Evolutionary conservation across 805 yeast species (phyloP), one percentile per base, ranked within the genome.

Genomic region (Saccharomycopsis synnaedendra): DNA sequence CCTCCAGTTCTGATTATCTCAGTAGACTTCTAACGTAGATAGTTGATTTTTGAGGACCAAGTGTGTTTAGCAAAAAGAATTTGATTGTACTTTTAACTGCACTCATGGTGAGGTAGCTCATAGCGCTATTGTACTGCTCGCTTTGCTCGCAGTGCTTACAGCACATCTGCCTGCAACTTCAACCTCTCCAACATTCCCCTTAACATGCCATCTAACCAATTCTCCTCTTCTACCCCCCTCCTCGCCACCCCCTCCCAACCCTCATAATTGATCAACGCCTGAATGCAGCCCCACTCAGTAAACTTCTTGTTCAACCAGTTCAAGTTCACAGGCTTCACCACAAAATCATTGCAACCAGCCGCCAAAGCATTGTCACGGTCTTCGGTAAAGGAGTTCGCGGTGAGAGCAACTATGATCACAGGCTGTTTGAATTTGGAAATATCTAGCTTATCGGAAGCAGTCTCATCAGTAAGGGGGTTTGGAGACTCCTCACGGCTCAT

Each of bases 261-360:
- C 61, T 93, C 96, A 63, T 84, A 90, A 64, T 90, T 95, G 61
- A 90, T 89, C 44, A 90, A 67, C 0, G 97, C 97, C 65, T 90
- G 98, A 97, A 90, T 90, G 64, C 97, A 90, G 0, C 98, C 97
- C 97, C 97, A 93, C 64, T 90, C 97, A 0, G 88, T 83, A 45
- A 93, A 85, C 64, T 93, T 93, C 59, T 85, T 86, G 58, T 88
- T 85, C 42, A 93, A 69, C 99, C 99, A 93, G 43, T 79, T 85
- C 56, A 90, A 69, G 57, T 88, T 90, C 5, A 93, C 97, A 0
- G 99, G 99, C 56, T 93, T 93, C 6, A 97, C 93, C 56, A 93
- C 66, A 66, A 83, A 93, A 64, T 93, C 99, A 59, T 93, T 93
- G 65, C 99, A 93, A 42, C 99, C 99, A 3, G 97, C 96, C 32